Evolutionary conservation across 495 filamentous ascomycete genomes (phyloP).

Genomic region (Rostrohypoxylon terebratum): DNA sequence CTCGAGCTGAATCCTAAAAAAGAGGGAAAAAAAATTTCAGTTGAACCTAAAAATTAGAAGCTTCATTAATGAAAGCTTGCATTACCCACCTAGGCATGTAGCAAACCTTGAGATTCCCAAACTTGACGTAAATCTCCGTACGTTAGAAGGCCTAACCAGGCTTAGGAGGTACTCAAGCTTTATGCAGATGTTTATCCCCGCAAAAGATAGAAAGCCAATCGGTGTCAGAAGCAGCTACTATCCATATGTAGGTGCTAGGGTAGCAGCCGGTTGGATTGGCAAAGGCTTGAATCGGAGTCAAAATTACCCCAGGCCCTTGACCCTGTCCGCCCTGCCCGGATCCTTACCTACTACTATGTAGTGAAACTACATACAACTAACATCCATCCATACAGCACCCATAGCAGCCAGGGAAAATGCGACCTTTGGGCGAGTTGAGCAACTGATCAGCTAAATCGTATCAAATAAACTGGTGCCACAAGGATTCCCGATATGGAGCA

Average conservation of each 20-base stretch:
- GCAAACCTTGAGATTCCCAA: slow-evolving; percentile 17
- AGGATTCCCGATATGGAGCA: slow-evolving; percentile 16
- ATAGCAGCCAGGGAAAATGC: not conserved
- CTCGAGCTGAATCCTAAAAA: slow-evolving; percentile 11
- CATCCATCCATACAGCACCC: too few species aligned
- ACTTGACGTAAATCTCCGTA: slow-evolving; percentile 11
- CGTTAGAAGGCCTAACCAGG: not conserved
- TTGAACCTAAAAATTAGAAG: not conserved
- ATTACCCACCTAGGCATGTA: not conserved
- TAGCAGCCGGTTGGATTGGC: slow-evolving; percentile 25
- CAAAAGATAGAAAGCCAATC: slow-evolving; percentile 22
- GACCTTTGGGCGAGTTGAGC: not conserved
- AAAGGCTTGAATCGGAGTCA: slow-evolving; percentile 42
- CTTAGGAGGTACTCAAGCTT: slow-evolving; percentile 7
- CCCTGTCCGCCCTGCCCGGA: slow-evolving; percentile 23
- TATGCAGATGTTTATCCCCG: slow-evolving; percentile 19
- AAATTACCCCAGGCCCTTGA: slow-evolving; percentile 18
- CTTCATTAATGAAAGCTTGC: not conserved
- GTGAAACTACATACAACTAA: too few species aligned
- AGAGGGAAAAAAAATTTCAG: not conserved
- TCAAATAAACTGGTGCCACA: slow-evolving; percentile 5
- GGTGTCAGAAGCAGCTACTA: slow-evolving; percentile 39
- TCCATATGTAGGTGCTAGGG: slow-evolving; percentile 31
- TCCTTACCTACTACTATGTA: too few species aligned
- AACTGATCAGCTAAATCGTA: not conserved